Percentiles rank a stretch among this genome's conserved stretches.
Conservation (phyloP, 1,139 yeast species). For the Casaregolazyma lundiana region DNA sequence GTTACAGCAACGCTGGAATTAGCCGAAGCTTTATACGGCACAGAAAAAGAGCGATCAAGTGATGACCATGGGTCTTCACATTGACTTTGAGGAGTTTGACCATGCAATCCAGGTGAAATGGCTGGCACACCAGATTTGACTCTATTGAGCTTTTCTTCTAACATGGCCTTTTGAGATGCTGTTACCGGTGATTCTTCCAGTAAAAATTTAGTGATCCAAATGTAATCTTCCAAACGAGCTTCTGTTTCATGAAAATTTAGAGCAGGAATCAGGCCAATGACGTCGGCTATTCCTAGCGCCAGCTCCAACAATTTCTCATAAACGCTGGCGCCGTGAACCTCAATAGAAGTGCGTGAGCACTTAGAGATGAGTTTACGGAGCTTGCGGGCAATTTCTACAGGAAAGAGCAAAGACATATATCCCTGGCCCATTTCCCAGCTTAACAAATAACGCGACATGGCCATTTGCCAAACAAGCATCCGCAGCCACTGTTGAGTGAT, state of each 20-base stretch:
- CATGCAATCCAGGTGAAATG: not conserved
- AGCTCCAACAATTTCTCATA: slow-evolving; percentile 20
- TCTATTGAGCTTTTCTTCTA: slow-evolving; percentile 16
- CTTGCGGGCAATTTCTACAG: slow-evolving; percentile 20
- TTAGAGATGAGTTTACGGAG: slow-evolving; percentile 14
- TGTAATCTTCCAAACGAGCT: slow-evolving; percentile 17
- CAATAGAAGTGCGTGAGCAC: slow-evolving; percentile 15
- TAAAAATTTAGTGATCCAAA: slow-evolving; percentile 20
- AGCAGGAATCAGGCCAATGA: slow-evolving; percentile 17
- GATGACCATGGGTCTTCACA: slow-evolving; percentile 14
- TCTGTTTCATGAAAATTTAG: slow-evolving; percentile 9
- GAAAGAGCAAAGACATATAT: slow-evolving; percentile 15
- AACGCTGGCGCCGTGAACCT: slow-evolving; percentile 19
- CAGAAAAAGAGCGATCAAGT: slow-evolving; percentile 9
- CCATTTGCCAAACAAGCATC: slow-evolving; percentile 24
- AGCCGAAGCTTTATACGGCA: not conserved
- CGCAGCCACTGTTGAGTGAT: slow-evolving; percentile 23
- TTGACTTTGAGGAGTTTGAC: not conserved
- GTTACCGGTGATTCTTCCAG: slow-evolving; percentile 16
- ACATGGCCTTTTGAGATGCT: slow-evolving; percentile 14
- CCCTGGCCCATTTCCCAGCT: slow-evolving; percentile 14
- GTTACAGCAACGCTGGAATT: not conserved
- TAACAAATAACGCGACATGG: slow-evolving; percentile 19
- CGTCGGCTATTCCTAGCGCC: slow-evolving; percentile 20
- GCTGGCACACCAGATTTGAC: slow-evolving; percentile 2